Base-by-base conservation (phyloP, 2,329 filamentous ascomycete genomes). In the Coniochaeta prunicola region DNA sequence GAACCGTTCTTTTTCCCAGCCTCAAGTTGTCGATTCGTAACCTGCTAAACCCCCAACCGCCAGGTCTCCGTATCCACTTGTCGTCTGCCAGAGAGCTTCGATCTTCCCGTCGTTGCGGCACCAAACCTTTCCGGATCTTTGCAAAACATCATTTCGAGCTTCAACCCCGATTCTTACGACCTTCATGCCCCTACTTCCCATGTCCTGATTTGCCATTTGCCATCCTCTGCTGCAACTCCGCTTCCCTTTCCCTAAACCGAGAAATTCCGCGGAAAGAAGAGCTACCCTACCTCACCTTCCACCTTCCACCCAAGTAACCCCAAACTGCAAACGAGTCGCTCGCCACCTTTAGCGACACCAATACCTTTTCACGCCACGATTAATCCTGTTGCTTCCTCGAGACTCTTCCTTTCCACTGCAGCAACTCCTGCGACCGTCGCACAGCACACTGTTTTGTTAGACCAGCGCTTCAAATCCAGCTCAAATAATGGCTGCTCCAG, bases 401-500 rank as follows among this genome's bases (percentile, higher is more conserved):
- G n/a, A 26, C 26, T 50, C 17, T 36, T 15, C 59, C 54, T n/a
- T 53, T 59, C 57, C 38, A 56, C 58, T 19, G 24, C 50, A 26
- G 40, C 24, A 50, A 36, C 24, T 45, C 30, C 45, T 40, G 33
- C 59, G 40, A 50, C 36, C 45, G 38, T 45, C 26, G 55, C 57
- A 60, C 59, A 50, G 28, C 45, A 50, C 45, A 30, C 45, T 13
- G 45, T 50, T 50, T n/a, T 21, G 13, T n/a, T 50, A 50, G 45
- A 50, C 28, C 45, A 50, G 21, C 45, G 45, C 59, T 60, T 40
- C 59, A 34, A 36, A 56, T 15, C 38, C 40, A 58, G 61, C 59
- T 57, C 57, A 61, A 57, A 68, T 64, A 65, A 93, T 93, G 83
- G 88, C 90, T 70, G 86, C 88, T 75, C 89, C 88, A 62, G 89